Percentiles rank a stretch among this genome's conserved stretches.
These are phyloP conservation scores for Chalciporus piperatus DNA, from an alignment of 768 basidiomycete species.

Conservation along the genomic window DNA sequence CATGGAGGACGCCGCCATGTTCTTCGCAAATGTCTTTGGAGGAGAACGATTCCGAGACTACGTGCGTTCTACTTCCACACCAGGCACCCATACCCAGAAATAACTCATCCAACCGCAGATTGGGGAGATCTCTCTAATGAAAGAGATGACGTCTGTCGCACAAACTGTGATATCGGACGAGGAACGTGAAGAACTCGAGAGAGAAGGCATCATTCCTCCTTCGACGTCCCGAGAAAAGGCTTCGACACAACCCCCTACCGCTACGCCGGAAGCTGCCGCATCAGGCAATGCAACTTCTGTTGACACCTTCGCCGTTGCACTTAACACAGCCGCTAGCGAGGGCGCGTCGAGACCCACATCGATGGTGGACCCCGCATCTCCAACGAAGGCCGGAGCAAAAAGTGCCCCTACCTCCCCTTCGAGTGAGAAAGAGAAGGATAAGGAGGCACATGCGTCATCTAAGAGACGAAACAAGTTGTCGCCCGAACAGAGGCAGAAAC, in stretches of 20 bases:
- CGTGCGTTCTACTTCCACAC: slow-evolving; percentile 49
- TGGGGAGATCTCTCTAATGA: slow-evolving; percentile 95
- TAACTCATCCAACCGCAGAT: slow-evolving; percentile 51
- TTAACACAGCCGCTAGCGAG: slow-evolving; percentile 21
- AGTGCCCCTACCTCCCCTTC: slow-evolving; percentile 23
- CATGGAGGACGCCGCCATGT: slow-evolving; percentile 90
- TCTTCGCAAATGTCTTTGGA: slow-evolving; percentile 95
- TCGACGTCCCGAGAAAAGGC: slow-evolving; percentile 15
- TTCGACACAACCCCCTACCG: slow-evolving; percentile 19
- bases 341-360: slow-evolving; percentile 14
- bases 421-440: slow-evolving; percentile 41
- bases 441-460: slow-evolving; percentile 17
- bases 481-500: slow-evolving; percentile 82
- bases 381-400: slow-evolving; percentile 20
- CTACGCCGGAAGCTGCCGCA: slow-evolving; percentile 8
- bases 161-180: slow-evolving; percentile 90
- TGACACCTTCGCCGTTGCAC: slow-evolving; percentile 16
- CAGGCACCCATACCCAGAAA: not conserved
- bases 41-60: slow-evolving; percentile 90
- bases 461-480: slow-evolving; percentile 53
- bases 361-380: slow-evolving; percentile 13
- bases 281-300: slow-evolving; percentile 7
- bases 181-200: slow-evolving; percentile 85
- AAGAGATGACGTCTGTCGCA: slow-evolving; percentile 84
- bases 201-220: slow-evolving; percentile 46